These are phyloP conservation scores for Echinochloa phyllopogon DNA, from an alignment of 176 grass and related monocot genomes.

Conservation along the genomic window DNA sequence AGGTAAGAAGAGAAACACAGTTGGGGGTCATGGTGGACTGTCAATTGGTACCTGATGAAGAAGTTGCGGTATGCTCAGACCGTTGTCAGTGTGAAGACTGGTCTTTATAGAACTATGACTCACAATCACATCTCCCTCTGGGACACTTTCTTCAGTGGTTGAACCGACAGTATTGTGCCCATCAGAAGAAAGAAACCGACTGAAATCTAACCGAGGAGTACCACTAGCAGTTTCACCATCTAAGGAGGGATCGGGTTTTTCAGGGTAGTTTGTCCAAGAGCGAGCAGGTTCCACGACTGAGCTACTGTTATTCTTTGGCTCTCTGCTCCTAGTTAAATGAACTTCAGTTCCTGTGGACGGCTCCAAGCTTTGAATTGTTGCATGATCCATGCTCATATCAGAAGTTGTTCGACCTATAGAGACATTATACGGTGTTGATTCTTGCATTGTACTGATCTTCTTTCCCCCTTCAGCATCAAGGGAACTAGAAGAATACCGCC, in stretches of 20 bases:
- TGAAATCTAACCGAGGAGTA: conserved; percentile 76
- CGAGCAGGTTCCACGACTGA: conserved; percentile 48
- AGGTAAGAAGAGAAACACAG: conserved; percentile 34
- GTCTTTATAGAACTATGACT: conserved; percentile 64
- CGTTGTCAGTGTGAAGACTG: conserved; percentile 56
- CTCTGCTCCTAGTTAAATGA: conserved; percentile 52
- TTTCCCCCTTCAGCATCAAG: conserved; percentile 66
- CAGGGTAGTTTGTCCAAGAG: conserved; percentile 75
- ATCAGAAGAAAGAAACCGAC: conserved; percentile 54
- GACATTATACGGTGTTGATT: conserved; percentile 46
- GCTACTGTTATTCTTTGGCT: conserved; percentile 51
- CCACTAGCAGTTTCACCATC: conserved; percentile 68
- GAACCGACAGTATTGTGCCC: conserved; percentile 61
- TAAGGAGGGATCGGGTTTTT: conserved; percentile 70
- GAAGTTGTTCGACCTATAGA: conserved; percentile 54
- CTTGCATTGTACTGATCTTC: conserved; percentile 59
- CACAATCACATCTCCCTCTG: conserved; percentile 53
- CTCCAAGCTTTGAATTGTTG: conserved; percentile 53
- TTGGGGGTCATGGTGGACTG: neutral
- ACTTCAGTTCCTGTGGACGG: conserved; percentile 39
- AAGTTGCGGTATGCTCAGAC: conserved; percentile 87
- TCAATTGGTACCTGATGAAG: conserved; percentile 73
- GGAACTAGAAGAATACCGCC: conserved; percentile 78
- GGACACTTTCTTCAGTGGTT: conserved; percentile 48
- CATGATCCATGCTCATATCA: conserved; percentile 56